Percentiles rank a stretch among this genome's conserved stretches.
Conservation (phyloP, 805 yeast genomes). For the Metschnikowia peoriensis region DNA sequence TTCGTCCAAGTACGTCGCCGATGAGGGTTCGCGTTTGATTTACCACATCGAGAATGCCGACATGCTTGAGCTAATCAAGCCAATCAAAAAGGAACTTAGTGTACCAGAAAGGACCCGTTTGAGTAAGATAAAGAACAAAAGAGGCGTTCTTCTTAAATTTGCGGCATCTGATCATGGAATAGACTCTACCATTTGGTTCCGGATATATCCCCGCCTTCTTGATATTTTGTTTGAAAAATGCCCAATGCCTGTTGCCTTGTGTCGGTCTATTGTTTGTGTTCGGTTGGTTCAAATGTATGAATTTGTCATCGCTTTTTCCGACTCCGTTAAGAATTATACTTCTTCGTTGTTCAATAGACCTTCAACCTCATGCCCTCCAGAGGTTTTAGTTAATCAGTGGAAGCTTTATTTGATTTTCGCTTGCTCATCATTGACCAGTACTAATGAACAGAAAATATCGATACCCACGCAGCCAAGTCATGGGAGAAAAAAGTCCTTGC, state of each 20-base stretch:
- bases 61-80: constrained; percentile 58
- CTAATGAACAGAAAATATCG: constrained; percentile 75
- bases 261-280: constrained; percentile 87
- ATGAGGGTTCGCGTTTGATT: constrained; percentile 70
- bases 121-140: constrained; percentile 59
- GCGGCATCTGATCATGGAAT: constrained; percentile 94
- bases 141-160: constrained; percentile 66
- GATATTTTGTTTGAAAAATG: constrained; percentile 72
- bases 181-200: constrained; percentile 95
- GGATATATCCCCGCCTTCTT: constrained; percentile 75
- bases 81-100: constrained; percentile 51
- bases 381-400: constrained; percentile 80
- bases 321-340: constrained; percentile 37
- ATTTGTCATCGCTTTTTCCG: constrained; percentile 55
- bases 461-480: constrained; percentile 52
- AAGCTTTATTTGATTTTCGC: constrained; percentile 85
- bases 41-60: constrained; percentile 74
- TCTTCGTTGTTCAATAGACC: constrained; percentile 35
- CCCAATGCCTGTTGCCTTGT: constrained; percentile 91
- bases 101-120: constrained; percentile 78
- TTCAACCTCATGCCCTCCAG: constrained; percentile 49
- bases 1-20: constrained; percentile 73
- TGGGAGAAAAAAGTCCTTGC: constrained; percentile 74
- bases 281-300: constrained; percentile 84
- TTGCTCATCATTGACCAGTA: constrained; percentile 85